phyloP scores from a whole-genome alignment of 2,329 filamentous ascomycete genomes.

The Cryphonectria naterciae region DNA sequence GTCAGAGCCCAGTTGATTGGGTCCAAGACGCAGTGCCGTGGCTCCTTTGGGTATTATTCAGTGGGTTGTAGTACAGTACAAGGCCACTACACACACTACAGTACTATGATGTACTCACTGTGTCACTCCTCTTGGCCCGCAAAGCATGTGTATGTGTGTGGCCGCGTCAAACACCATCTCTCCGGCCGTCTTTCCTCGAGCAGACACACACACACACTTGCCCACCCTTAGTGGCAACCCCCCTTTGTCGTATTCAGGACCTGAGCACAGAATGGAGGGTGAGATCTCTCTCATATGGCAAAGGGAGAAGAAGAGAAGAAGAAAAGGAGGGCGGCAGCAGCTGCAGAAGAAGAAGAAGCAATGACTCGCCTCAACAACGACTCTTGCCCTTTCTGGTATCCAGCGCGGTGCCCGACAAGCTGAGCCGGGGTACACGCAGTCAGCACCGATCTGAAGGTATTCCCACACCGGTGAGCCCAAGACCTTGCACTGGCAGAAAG shows the following conservation, averaged over 20 bases:
- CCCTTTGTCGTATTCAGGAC: neutral
- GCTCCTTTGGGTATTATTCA: neutral
- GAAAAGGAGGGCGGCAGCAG: neutral
- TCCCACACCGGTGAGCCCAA: constrained; percentile 9
- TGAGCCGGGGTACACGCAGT: neutral
- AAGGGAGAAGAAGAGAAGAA: neutral
- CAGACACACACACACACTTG: neutral
- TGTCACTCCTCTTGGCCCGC: too few species aligned
- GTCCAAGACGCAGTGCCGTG: neutral
- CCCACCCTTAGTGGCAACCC: neutral
- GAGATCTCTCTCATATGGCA: neutral
- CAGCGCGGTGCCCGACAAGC: neutral
- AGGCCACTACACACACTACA: too few species aligned
- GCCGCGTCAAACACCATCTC: neutral
- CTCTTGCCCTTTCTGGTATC: neutral
- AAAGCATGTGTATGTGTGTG: neutral
- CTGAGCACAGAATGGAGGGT: neutral
- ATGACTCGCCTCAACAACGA: neutral
- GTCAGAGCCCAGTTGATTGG: neutral
- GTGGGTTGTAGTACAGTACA: too few species aligned
- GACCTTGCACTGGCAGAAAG: neutral
- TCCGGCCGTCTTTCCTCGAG: too few species aligned
- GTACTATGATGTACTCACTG: neutral
- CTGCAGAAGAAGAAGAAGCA: neutral
- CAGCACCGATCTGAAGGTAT: neutral